Conservation (phyloP, 495 filamentous ascomycete genomes). For the Penicillium coffeae region DNA sequence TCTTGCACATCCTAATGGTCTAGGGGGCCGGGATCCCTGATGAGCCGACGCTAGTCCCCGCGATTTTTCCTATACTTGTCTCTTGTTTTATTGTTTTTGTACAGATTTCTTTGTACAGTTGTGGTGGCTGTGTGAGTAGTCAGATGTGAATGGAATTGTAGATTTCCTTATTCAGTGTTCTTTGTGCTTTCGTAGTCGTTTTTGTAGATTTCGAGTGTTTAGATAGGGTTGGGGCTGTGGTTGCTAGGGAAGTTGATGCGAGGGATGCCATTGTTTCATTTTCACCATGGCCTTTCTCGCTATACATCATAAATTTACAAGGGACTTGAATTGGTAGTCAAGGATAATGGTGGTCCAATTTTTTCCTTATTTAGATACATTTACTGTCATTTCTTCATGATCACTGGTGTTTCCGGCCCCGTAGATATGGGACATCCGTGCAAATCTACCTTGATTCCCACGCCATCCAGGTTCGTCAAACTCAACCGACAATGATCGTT, state of each 20-base stretch:
- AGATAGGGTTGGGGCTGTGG: no score
- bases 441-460: no score
- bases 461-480: no score
- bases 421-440: no score
- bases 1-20: conserved; percentile 27
- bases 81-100: conserved; percentile 26
- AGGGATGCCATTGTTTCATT: no score
- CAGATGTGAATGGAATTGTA: conserved; percentile 10
- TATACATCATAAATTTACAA: no score
- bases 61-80: conserved; percentile 13
- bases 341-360: no score
- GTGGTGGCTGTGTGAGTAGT: neutral
- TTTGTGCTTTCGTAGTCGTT: neutral
- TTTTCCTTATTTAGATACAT: no score
- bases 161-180: conserved; percentile 2
- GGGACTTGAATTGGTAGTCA: no score
- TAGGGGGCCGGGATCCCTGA: conserved; percentile 33
- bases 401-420: no score
- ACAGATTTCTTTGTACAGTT: conserved; percentile 30
- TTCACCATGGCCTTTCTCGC: no score
- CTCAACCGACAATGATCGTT: neutral
- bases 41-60: conserved; percentile 23
- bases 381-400: no score
- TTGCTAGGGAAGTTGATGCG: neutral
- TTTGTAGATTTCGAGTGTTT: neutral